Base-by-base conservation (phyloP, 2,329 filamentous ascomycete genomes). In the Fusarium xyrophilum region DNA sequence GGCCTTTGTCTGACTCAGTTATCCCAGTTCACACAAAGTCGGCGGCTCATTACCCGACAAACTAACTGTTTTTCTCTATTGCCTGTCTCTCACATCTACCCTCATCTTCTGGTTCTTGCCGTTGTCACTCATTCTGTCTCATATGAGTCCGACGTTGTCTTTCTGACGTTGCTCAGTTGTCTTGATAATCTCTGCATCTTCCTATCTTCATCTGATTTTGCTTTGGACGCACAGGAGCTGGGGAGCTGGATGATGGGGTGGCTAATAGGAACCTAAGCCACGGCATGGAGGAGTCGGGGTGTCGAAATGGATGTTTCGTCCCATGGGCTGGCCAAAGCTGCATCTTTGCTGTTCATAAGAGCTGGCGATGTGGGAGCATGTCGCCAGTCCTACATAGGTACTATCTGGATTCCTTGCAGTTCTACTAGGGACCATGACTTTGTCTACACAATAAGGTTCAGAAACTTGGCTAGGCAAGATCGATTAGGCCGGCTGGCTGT, bases 1-100 rank as follows among this genome's bases (percentile, higher is more conserved):
- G 77, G 76, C 75, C 76, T 75, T 78, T 77, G 68, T 75, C 76
- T 77, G 77, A 75, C 65, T 73, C 67, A 70, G 72, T 71, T 74
- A 70, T 74, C 71, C 71, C 71, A 74, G 73, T 74, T 78, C 60
- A 60, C 63, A 25, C 71, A 67, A 70, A 74, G 68, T 74, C 60
- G 60, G 56, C 58, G 62, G 57, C 68, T 70, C 68, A 65, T 56
- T 67, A 59, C 63, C 67, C 63, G 65, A 70, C 65, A 61, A 68
- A 62, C 66, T 74, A 63, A 61, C 69, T 65, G 61, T 56, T 73
- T 73, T 66, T 73, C 61, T 74, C 65, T 68, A 65, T 55, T 65
- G 38, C 55, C 59, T 35, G 51, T 73, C 56, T 70, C 56, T 71
- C 64, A 61, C 65, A 43, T 58, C 65, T 58, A 48, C 60, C 63